Percentiles rank a stretch among this genome's conserved stretches.
These are phyloP conservation scores for Hawksworthiomyces lignivorus DNA, from an alignment of 2,329 filamentous ascomycete genomes.

Conservation along the genomic window DNA sequence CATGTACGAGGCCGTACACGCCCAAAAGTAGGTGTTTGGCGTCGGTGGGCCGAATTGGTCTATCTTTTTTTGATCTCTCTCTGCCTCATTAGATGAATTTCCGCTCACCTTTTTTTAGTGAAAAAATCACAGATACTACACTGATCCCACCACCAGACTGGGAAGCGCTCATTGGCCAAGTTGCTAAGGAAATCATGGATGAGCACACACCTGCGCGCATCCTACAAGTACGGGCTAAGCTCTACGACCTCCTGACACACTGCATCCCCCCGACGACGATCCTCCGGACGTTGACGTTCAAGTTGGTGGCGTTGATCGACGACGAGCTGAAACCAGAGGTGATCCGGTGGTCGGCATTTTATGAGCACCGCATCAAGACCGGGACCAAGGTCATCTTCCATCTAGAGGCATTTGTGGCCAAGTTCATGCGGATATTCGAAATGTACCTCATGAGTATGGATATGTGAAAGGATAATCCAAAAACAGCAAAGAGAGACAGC, in stretches of 20 bases:
- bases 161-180: conserved; percentile 83
- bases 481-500: no score
- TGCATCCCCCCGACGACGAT: conserved; percentile 95
- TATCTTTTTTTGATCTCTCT: not conserved
- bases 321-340: conserved; percentile 86
- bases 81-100: not conserved
- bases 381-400: conserved; percentile 98
- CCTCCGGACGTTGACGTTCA: conserved; percentile 90
- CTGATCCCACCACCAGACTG: conserved; percentile 92
- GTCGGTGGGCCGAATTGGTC: not conserved
- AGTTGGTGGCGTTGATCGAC: conserved; percentile 79
- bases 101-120: conserved; percentile 45
- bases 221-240: conserved; percentile 77
- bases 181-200: conserved; percentile 87
- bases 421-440: conserved; percentile 95
- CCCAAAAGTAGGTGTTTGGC: conserved; percentile 91
- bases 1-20: conserved; percentile 96
- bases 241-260: conserved; percentile 96
- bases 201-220: conserved; percentile 89
- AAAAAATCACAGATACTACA: conserved; percentile 81
- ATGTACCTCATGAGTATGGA: conserved; percentile 88
- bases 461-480: conserved; percentile 31
- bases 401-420: conserved; percentile 94
- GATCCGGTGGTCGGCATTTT: conserved; percentile 93
- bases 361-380: conserved; percentile 87